phyloP scores from a whole-genome alignment of 2,329 filamentous ascomycete species.

The Cladophialophora immunda region DNA sequence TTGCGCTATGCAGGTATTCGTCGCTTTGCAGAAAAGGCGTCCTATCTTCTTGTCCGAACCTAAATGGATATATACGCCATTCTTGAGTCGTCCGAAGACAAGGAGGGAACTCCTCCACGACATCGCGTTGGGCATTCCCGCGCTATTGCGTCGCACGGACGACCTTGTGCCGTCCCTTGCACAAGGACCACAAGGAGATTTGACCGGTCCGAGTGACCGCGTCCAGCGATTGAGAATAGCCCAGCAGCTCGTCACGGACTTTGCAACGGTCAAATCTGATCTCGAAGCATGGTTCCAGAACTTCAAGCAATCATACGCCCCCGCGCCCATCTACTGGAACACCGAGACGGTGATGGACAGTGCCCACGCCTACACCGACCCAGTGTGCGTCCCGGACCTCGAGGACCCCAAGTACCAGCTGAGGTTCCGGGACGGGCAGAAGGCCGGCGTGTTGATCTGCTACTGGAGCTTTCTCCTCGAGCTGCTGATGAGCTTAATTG shows the following conservation, averaged over 20 bases:
- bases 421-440: constrained; percentile 15
- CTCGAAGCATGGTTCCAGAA: constrained; percentile 11
- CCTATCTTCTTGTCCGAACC: not conserved
- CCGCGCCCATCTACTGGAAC: constrained; percentile 12
- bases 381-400: constrained; percentile 2
- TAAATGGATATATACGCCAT: constrained; percentile 9
- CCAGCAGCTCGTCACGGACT: not conserved
- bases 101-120: constrained; percentile 17
- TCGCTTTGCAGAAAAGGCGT: constrained; percentile 3
- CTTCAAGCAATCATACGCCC: not conserved
- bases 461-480: constrained; percentile 19
- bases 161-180: not conserved
- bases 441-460: constrained; percentile 7
- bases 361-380: not conserved
- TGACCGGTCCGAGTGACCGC: not conserved
- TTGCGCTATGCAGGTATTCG: not conserved
- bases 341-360: constrained; percentile 2
- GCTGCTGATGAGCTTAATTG: constrained; percentile 10
- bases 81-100: not conserved
- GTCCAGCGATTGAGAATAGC: not conserved
- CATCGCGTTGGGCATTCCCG: constrained; percentile 7
- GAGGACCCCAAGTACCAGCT: constrained; percentile 1
- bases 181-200: not conserved
- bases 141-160: not conserved
- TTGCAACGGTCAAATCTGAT: not conserved